Evolutionary conservation across 257 asterid species (phyloP), one percentile per base, ranked within the genome.

Genomic region (Solanum chilense): DNA sequence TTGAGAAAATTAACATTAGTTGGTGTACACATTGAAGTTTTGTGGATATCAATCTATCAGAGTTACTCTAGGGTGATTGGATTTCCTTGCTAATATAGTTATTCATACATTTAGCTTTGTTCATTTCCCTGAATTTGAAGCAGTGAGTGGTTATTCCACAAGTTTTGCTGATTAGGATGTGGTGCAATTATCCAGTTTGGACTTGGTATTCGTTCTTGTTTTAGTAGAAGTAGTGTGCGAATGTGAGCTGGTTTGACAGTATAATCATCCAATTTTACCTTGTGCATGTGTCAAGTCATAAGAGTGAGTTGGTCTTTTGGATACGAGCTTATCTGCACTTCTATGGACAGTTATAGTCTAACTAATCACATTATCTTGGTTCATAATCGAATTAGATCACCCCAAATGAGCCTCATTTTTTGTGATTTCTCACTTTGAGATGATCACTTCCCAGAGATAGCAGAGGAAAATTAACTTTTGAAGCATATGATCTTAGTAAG

Each of bases 261-360:
- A 56, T 86, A 52, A 7, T 29, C 58, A 25, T 77, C 35, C 33
- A 76, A 41, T 3, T 44, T 23, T 14, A 7, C 81, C n/a, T 42
- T 25, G 62, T 77, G 39, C 60, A 77, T 77, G 8, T 14, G 80
- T 85, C 85, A 6, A 75, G 85, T 77, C 56, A 37, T 42, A 83
- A 75, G 80, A 83, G 84, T 80, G 31, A 86, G 86, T 82, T 81
- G 29, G 87, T 71, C 62, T 35, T 76, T 25, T 80, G 35, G 74
- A 37, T 68, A 37, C 39, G 12, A 56, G 87, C 88, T 88, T 87
- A 92, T 90, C 89, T 83, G 47, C 88, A 92, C 93, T 88, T 90
- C 90, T 91, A 90, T 90, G 92, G 83, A 88, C 92, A 90, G 91
- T 93, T 89, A 88, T 70, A 90, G 87, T 15, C 80, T 80, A 27